Evolutionary conservation across 495 filamentous ascomycete species (phyloP), one percentile per base, ranked within the genome.

Genomic region (Xylaria castorea): DNA sequence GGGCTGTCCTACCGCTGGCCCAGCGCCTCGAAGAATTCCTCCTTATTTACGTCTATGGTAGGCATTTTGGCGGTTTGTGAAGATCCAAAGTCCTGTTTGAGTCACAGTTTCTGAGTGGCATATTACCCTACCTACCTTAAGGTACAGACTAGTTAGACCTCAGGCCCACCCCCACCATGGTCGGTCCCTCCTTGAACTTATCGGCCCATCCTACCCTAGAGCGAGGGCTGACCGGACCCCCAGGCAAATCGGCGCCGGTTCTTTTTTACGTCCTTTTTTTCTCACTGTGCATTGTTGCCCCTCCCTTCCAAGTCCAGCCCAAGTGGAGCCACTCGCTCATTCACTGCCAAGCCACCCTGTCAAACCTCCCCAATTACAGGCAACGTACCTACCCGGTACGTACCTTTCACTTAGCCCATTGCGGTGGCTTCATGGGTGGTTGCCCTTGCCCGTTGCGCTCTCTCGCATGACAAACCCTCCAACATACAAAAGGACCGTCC

Each of bases 31-130:
- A 92, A 98, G 77, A 99, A 93, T 72, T 91, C 93, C 74, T 93
- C 94, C 85, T 98, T 99, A 85, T 97, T 92, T 72, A 98, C 94
- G 77, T 91, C 87, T 73, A 99, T 97, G 79, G 96, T 99, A 84
- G 96, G 96, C 92, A 94, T 94, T 58, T 79, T 84, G 75, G 70
- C 70, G 51, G 44, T 40, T 66, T 22, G 51, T 55, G 42, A 44
- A 57, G 44, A 27, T 62, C 12, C 16, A 48, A n/a, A 53, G 46
- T 71, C 38, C 44, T 40, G 36, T 64, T 67, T 72, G 70, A 72
- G 70, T 72, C 70, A 72, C 62, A 61, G 27, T 46, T 51, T 51
- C 50, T 16, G 36, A 25, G 36, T 20, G 27, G 34, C 22, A 25
- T 38, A 36, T 36, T 34, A 60, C 14, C 16, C 30, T 20, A 8